Base-by-base conservation (phyloP, 2,329 filamentous ascomycete genomes). In the Fusarium sp. region DNA sequence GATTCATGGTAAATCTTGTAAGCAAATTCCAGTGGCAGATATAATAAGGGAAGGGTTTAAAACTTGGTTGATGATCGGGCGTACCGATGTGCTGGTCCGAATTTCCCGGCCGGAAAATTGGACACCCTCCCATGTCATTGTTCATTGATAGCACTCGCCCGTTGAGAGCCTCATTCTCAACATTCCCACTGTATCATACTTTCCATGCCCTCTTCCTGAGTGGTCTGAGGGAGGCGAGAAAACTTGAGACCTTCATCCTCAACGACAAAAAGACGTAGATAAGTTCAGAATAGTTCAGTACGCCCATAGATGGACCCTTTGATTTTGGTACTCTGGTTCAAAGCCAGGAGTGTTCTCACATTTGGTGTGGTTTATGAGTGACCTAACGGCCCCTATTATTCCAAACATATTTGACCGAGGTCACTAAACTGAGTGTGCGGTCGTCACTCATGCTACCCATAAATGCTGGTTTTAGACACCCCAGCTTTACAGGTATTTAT, bases 61-160 rank as follows among this genome's bases (percentile, higher is more conserved):
- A 57, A 48, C 35, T 35, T 49, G 66, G 31, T 54, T 41, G 38
- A 44, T 64, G 48, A 74, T 69, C 64, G 41, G 26, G 54, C 31
- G 39, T 39, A 57, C 56, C 63, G 52, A 72, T 48, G 20, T 47
- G 67, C 55, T 74, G 55, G 59, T 57, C 61, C 68, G 35, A 67
- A 62, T 45, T 55, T 57, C 28, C 57, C 45, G 55, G n/a, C 44
- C 47, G n/a, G 36, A 47, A 47, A 41, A 55, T 47, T 22, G 36
- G 33, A 59, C 39, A 69, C 61, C 67, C 36, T 59, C 55, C 49
- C 44, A 45, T 41, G 33, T 26, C 28, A 39, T 47, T 45, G 24
- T 42, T 63, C 48, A 24, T 28, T 36, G 33, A 54, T 36, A 28
- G 33, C 45, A 45, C 14, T 57, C n/a, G 24, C 33, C 15, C 13